phyloP scores from a whole-genome alignment of 2,329 filamentous ascomycete genomes.

The Biscogniauxia marginata region DNA sequence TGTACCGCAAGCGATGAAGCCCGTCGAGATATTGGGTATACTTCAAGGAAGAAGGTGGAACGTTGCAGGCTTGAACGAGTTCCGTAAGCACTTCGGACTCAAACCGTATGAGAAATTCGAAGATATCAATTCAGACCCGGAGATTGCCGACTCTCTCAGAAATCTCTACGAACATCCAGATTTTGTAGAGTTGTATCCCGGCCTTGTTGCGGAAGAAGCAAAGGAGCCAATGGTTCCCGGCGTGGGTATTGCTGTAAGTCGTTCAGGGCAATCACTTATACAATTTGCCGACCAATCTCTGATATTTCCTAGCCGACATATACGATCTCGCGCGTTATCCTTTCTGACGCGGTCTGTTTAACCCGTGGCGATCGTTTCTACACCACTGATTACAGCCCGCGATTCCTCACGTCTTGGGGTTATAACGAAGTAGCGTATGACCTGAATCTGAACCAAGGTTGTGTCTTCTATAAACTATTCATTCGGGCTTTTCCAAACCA shows the following conservation, averaged over 20 bases:
- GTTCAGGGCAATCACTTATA: no score
- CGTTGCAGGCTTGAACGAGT: slow-evolving; percentile 77
- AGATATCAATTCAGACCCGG: slow-evolving; percentile 77
- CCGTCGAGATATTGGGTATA: slow-evolving; percentile 79
- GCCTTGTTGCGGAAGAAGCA: slow-evolving; percentile 71
- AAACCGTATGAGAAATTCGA: slow-evolving; percentile 76
- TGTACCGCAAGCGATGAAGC: slow-evolving; percentile 70
- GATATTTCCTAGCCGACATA: slow-evolving; percentile 55
- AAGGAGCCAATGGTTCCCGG: slow-evolving; percentile 73
- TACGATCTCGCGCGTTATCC: slow-evolving; percentile 72
- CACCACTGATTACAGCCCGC: slow-evolving; percentile 72
- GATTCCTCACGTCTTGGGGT: slow-evolving; percentile 80
- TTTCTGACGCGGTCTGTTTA: slow-evolving; percentile 76
- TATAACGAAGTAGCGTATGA: slow-evolving; percentile 74
- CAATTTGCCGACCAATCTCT: slow-evolving; percentile 3
- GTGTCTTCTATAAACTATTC: slow-evolving; percentile 82
- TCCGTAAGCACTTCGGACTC: slow-evolving; percentile 77
- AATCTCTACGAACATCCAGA: slow-evolving; percentile 76
- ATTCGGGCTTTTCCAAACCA: slow-evolving; percentile 76
- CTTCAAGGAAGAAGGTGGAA: slow-evolving; percentile 76
- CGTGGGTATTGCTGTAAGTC: slow-evolving; percentile 61
- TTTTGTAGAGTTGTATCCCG: slow-evolving; percentile 77
- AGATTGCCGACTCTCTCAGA: slow-evolving; percentile 63
- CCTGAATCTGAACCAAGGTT: slow-evolving; percentile 72
- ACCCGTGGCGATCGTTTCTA: slow-evolving; percentile 78